Conservation (phyloP, 169 alveolate species). For the Perkinsus olseni region DNA sequence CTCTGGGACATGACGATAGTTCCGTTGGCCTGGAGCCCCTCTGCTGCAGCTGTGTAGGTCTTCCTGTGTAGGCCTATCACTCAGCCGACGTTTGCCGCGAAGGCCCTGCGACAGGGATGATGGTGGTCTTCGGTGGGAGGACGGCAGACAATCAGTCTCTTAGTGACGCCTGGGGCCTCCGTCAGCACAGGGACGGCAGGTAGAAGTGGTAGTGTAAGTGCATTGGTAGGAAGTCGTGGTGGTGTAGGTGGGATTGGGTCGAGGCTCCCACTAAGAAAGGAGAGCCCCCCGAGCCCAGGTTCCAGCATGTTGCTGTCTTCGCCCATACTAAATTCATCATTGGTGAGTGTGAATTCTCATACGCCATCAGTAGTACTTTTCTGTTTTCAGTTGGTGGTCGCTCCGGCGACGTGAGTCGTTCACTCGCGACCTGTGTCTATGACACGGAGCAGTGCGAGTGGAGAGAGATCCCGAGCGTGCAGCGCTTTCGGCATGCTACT, state of each 20-base stretch:
- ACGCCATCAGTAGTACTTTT: background rate
- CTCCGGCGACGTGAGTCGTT: constrained; percentile 24
- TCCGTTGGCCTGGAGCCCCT: no score
- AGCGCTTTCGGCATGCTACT: constrained; percentile 72
- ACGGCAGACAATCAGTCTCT: constrained; percentile 83
- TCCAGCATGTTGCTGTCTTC: constrained; percentile 57
- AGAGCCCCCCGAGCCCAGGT: constrained; percentile 77
- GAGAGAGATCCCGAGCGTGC: constrained; percentile 65
- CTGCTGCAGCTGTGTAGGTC: no score
- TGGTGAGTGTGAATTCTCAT: background rate
- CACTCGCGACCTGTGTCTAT: constrained; percentile 73
- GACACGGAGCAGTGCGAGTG: constrained; percentile 88
- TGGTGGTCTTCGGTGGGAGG: constrained; percentile 96
- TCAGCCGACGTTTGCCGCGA: constrained; percentile 73
- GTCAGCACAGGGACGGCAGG: constrained; percentile 97
- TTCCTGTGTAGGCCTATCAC: constrained; percentile 24
- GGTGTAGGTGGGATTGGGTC: constrained; percentile 87
- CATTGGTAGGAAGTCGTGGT: background rate
- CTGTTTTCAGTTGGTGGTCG: background rate
- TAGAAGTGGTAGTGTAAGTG: constrained; percentile 53
- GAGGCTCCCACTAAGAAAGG: constrained; percentile 90
- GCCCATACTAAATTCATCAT: background rate
- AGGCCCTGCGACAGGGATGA: constrained; percentile 99
- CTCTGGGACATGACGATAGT: no score
- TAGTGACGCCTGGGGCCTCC: constrained; percentile 97